Evolutionary conservation across 441 rosid genomes (phyloP), one percentile per base, ranked within the genome.

Genomic region (Gossypium gossypioides): DNA sequence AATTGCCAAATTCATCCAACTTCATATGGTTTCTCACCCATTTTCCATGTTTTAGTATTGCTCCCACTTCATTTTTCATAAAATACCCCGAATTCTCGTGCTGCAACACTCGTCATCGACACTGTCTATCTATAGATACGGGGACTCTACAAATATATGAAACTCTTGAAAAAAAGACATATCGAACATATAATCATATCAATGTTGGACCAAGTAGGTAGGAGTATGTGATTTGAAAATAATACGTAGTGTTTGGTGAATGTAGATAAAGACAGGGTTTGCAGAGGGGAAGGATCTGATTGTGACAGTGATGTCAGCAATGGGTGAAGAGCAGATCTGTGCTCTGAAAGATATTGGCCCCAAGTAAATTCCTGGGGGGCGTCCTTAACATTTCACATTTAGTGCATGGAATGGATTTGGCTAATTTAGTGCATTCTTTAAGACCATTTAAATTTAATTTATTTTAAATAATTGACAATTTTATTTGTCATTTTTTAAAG

Each of bases 311-410:
- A 88, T 90, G 96, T 86, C 85, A 60, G 78, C 97, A n/a, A 92
- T 90, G 97, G 96, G 96, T 65, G 97, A 92, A 82, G 97, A 92
- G 89, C 97, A 90, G 86, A 92, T 90, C 73, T 80, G 88, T 74
- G 91, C 89, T 29, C 82, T 93, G 44, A 91, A 93, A 88, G 98
- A 93, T 71, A 85, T 91, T 65, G 96, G 96, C 71, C 92, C 98
- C 29, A 92, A 91, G 77, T 76, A 74, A 69, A 55, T 9, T 55
- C 29, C 29, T 37, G 42, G 42, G 42, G 42, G 42, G 10, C 42
- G 42, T 37, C 42, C 42, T 37, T 7, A 10, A 37, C 9, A 37
- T 37, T 37, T 37, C 42, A 37, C 42, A 37, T 37, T 7, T 37
- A 37, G 42, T 37, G 42, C 42, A 7, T 37, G 42, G 57, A 52